phyloP scores from a whole-genome alignment of 257 asterid species.

The Solanum rostratum region DNA sequence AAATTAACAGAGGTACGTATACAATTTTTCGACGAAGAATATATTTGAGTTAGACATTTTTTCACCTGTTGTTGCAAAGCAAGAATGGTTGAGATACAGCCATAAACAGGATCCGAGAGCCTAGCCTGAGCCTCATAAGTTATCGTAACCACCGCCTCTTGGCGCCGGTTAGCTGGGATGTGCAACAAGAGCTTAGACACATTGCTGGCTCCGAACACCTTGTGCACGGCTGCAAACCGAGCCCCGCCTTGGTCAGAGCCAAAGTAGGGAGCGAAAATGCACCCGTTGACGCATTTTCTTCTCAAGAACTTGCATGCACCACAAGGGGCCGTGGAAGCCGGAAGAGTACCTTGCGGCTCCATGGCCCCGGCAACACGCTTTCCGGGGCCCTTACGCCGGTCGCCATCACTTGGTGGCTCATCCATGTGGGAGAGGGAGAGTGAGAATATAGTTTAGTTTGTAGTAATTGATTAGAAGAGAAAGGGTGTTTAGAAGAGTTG shows the following conservation, averaged over 20 bases:
- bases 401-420: conserved; percentile 19
- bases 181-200: conserved; percentile 68
- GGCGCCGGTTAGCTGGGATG: conserved; percentile 54
- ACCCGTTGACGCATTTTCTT: conserved; percentile 70
- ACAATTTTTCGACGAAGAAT: not conserved
- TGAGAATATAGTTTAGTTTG: not conserved
- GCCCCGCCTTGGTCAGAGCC: conserved; percentile 82
- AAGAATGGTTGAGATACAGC: conserved; percentile 69
- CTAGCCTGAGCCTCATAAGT: conserved; percentile 87
- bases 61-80: conserved; percentile 80
- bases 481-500: not conserved
- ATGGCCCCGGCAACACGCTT: conserved; percentile 10
- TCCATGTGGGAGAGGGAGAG: conserved; percentile 27
- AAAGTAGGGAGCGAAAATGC: conserved; percentile 81
- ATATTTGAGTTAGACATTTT: not conserved
- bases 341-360: not conserved
- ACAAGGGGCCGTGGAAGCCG: conserved; percentile 34
- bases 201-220: conserved; percentile 86
- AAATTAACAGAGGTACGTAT: not conserved
- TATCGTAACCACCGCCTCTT: conserved; percentile 71
- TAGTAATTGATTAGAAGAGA: not conserved
- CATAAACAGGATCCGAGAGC: conserved; percentile 82
- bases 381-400: conserved; percentile 23
- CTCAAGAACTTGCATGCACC: conserved; percentile 96
- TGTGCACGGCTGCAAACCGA: conserved; percentile 85